phyloP scores from a whole-genome alignment of 495 filamentous ascomycete genomes.

The Apiosordaria backusii region DNA sequence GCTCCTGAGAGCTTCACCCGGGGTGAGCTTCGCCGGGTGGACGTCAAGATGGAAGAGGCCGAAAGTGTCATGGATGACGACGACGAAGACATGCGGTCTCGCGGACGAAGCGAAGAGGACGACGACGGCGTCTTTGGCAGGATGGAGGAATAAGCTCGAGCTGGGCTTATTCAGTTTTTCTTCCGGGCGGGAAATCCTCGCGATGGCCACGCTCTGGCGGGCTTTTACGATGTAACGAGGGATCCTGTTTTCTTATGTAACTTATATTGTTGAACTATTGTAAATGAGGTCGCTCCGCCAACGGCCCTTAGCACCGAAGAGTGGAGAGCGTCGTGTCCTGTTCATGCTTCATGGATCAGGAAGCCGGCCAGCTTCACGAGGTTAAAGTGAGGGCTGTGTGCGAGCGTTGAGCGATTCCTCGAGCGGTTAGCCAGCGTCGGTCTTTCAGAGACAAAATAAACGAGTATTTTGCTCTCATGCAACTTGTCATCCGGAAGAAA shows the following conservation, averaged over 20 bases:
- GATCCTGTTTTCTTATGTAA: slow-evolving; percentile 42
- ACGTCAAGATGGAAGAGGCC: slow-evolving; percentile 68
- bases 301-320: slow-evolving; percentile 57
- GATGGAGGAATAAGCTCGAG: slow-evolving; percentile 75
- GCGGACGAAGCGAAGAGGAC: slow-evolving; percentile 75
- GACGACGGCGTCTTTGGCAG: slow-evolving; percentile 92
- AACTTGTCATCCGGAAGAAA: neutral
- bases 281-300: slow-evolving; percentile 53
- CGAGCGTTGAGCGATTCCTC: slow-evolving; percentile 55
- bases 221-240: slow-evolving; percentile 30
- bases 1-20: slow-evolving; percentile 51
- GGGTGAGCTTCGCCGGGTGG: slow-evolving; percentile 42
- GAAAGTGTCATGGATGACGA: slow-evolving; percentile 73
- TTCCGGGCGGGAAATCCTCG: neutral
- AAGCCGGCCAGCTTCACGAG: slow-evolving; percentile 47
- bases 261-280: slow-evolving; percentile 42
- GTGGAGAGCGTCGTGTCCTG: slow-evolving; percentile 36
- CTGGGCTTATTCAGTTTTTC: neutral
- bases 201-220: neutral
- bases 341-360: slow-evolving; percentile 1
- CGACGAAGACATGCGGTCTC: slow-evolving; percentile 63
- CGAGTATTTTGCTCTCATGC: neutral
- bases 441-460: slow-evolving; percentile 11
- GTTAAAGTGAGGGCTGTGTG: slow-evolving; percentile 59
- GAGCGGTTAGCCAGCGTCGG: slow-evolving; percentile 26